phyloP scores from a whole-genome alignment of 495 filamentous ascomycete genomes.

The Daldinia decipiens region DNA sequence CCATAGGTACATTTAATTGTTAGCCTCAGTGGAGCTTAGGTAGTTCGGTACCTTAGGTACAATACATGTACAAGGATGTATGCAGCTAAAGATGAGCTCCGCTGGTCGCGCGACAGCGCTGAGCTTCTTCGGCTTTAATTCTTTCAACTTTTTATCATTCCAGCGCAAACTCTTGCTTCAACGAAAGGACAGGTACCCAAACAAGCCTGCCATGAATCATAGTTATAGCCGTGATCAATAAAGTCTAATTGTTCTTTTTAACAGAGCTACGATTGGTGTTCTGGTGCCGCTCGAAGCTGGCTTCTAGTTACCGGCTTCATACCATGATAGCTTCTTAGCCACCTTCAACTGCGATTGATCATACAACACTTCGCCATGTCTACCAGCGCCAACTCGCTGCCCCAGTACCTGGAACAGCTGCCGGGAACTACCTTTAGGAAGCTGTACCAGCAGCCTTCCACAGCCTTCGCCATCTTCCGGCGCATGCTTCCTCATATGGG shows the following conservation, averaged over 20 bases:
- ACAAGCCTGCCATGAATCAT: background rate
- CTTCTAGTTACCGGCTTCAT: background rate
- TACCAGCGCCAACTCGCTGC: constrained; percentile 55
- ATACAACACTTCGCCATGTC: constrained; percentile 63
- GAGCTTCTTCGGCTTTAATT: background rate
- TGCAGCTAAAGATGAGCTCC: constrained; percentile 5
- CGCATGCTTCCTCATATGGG: constrained; percentile 94
- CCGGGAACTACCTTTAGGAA: constrained; percentile 86
- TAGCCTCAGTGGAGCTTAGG: background rate
- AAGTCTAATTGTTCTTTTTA: background rate
- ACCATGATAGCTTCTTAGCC: constrained; percentile 20
- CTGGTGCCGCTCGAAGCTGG: constrained; percentile 4
- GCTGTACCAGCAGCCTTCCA: constrained; percentile 95
- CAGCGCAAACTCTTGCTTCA: background rate
- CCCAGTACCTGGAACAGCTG: constrained; percentile 90
- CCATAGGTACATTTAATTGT: no score
- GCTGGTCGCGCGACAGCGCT: constrained; percentile 3
- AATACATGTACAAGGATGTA: background rate
- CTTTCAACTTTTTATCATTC: constrained; percentile 12
- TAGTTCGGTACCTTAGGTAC: background rate
- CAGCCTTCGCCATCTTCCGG: constrained; percentile 92
- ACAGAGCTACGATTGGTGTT: background rate
- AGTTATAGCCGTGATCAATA: background rate
- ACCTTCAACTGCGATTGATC: constrained; percentile 19
- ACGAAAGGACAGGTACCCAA: background rate